A percentile compares a stretch with the other conserved stretches of the same genome.
These are phyloP conservation scores for Pseudogymnoascus sp. DNA, from an alignment of 2,329 filamentous ascomycete species.

Conservation along the genomic window DNA sequence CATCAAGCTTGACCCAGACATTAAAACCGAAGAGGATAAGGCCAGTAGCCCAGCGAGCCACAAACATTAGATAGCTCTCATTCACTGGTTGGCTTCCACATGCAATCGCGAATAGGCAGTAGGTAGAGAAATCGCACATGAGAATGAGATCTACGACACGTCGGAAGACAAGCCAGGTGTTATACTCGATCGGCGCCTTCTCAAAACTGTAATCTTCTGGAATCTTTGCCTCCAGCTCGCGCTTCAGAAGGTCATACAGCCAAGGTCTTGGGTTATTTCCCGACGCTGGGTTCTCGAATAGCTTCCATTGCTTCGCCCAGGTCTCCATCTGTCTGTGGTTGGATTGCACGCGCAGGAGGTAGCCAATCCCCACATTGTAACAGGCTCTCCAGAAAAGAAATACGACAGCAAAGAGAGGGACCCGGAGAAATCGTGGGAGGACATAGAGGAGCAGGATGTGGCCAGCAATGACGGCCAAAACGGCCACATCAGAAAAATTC, in stretches of 20 bases:
- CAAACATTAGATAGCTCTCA: conserved; percentile 61
- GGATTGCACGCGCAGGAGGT: conserved; percentile 81
- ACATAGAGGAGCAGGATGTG: conserved; percentile 68
- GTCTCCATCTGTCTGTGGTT: conserved; percentile 75
- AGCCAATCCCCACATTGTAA: conserved; percentile 92
- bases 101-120: conserved; percentile 89
- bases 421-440: conserved; percentile 60
- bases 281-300: conserved; percentile 78
- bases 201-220: conserved; percentile 90
- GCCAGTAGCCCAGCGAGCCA: conserved; percentile 70
- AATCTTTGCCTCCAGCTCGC: conserved; percentile 90
- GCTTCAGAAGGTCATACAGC: conserved; percentile 76
- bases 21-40: conserved; percentile 83
- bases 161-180: conserved; percentile 95
- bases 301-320: conserved; percentile 77
- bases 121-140: conserved; percentile 98
- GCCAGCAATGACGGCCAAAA: conserved; percentile 67
- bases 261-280: conserved; percentile 75
- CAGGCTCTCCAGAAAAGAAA: conserved; percentile 88
- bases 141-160: conserved; percentile 92
- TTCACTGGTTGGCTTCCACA: conserved; percentile 67
- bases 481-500: conserved; percentile 77
- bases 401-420: conserved; percentile 69
- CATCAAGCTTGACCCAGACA: conserved; percentile 96
- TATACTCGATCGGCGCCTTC: conserved; percentile 91